A percentile compares a stretch with the other conserved stretches of the same genome.
These are phyloP conservation scores for Exidia glandulosa DNA, from an alignment of 768 basidiomycete species.

Conservation along the genomic window DNA sequence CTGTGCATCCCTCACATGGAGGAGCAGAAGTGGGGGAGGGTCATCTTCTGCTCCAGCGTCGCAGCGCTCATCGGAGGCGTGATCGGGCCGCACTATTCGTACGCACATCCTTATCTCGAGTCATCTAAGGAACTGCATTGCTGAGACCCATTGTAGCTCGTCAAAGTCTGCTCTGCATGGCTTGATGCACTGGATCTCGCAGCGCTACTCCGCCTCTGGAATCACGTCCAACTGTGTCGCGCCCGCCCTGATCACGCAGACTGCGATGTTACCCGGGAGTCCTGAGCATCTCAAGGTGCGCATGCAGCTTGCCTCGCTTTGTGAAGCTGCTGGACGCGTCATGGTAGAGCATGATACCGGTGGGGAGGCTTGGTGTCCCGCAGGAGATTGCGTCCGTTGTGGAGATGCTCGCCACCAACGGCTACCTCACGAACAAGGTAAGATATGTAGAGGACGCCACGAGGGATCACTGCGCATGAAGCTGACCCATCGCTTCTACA, in stretches of 20 bases:
- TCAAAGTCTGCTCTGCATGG: slow-evolving; percentile 47
- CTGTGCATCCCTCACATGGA: slow-evolving; percentile 42
- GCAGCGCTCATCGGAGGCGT: slow-evolving; percentile 43
- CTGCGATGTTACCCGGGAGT: slow-evolving; percentile 3
- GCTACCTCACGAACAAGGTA: slow-evolving; percentile 50
- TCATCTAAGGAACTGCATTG: neutral
- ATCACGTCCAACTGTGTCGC: slow-evolving; percentile 44
- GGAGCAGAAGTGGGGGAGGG: slow-evolving; percentile 34
- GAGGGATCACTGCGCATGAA: too few relatives aligned
- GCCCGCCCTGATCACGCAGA: slow-evolving; percentile 33
- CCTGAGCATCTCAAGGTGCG: slow-evolving; percentile 24
- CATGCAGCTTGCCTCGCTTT: neutral
- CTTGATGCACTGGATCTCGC: slow-evolving; percentile 43
- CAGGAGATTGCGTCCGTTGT: slow-evolving; percentile 43
- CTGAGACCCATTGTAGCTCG: slow-evolving; percentile 12
- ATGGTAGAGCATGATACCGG: slow-evolving; percentile 33
- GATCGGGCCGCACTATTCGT: slow-evolving; percentile 44
- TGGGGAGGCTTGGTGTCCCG: slow-evolving; percentile 39
- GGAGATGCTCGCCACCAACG: slow-evolving; percentile 37
- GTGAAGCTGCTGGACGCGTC: neutral
- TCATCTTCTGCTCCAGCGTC: slow-evolving; percentile 43
- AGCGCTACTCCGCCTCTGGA: slow-evolving; percentile 37
- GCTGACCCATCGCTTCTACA: too few relatives aligned
- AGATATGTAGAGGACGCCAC: too few relatives aligned
- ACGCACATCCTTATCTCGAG: neutral